Evolutionary conservation across 805 yeast species (phyloP).

Genomic region (Sugiyamaella qingdaonensis): DNA sequence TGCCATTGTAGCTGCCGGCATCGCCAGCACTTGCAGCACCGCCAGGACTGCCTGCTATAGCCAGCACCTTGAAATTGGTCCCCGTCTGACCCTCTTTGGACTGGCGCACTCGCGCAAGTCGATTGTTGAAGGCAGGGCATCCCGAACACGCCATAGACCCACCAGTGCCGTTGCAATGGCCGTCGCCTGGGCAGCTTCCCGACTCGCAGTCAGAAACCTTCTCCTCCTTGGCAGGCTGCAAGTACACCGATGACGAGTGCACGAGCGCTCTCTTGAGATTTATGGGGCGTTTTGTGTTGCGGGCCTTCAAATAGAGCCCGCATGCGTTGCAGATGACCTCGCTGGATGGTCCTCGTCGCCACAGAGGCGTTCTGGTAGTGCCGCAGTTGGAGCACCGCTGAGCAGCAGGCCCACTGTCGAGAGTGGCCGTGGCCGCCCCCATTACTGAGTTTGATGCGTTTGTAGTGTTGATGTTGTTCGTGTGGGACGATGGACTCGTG

Average conservation of each 20-base stretch:
- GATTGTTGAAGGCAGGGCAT: slow-evolving; percentile 78
- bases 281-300: slow-evolving; percentile 62
- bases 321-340: slow-evolving; percentile 95
- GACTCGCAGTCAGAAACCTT: slow-evolving; percentile 3
- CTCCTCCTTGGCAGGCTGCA: not conserved
- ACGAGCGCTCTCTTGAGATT: slow-evolving; percentile 44
- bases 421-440: not conserved
- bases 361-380: slow-evolving; percentile 85
- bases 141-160: slow-evolving; percentile 76
- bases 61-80: not conserved
- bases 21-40: too few relatives aligned
- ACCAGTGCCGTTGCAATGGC: slow-evolving; percentile 84
- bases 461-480: not conserved
- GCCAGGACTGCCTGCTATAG: too few relatives aligned
- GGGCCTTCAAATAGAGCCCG: slow-evolving; percentile 68
- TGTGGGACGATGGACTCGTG: not conserved
- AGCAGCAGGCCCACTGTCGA: slow-evolving; percentile 12
- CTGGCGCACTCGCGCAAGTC: slow-evolving; percentile 31
- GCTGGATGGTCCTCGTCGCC: slow-evolving; percentile 93
- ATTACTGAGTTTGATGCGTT: not conserved
- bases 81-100: not conserved
- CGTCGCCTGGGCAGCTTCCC: slow-evolving; percentile 71
- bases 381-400: slow-evolving; percentile 82
- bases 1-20: slow-evolving; percentile 3
- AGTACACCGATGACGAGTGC: not conserved